Percentiles rank a stretch among this genome's conserved stretches.
These are phyloP conservation scores for Nasturtium officinale DNA, from an alignment of 345 rosid species.

Conservation along the genomic window DNA sequence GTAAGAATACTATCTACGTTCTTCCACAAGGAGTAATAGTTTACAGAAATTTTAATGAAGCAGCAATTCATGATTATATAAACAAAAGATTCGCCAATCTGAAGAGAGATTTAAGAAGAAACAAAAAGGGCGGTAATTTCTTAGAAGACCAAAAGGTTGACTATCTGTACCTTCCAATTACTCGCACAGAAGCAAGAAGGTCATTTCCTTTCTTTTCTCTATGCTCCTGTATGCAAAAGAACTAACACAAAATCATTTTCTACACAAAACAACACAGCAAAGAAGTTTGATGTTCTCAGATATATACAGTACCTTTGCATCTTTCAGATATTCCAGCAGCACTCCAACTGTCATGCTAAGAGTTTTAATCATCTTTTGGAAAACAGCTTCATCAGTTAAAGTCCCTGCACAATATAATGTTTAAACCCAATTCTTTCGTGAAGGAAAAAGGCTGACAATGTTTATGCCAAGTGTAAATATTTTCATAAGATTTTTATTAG, in stretches of 20 bases:
- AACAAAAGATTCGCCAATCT: not conserved
- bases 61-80: not conserved
- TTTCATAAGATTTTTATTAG: not conserved
- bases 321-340: slow-evolving; percentile 78
- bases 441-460: slow-evolving; percentile 2
- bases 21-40: slow-evolving; percentile 3
- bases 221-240: slow-evolving; percentile 64
- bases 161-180: slow-evolving; percentile 71
- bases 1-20: not conserved
- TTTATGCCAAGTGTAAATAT: not conserved
- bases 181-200: slow-evolving; percentile 87
- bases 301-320: slow-evolving; percentile 66
- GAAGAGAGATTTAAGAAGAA: slow-evolving; percentile 6
- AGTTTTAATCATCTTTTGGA: slow-evolving; percentile 63
- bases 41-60: not conserved
- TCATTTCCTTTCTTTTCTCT: slow-evolving; percentile 77
- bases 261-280: slow-evolving; percentile 21
- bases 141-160: slow-evolving; percentile 6
- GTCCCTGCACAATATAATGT: slow-evolving; percentile 44
- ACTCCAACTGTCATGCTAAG: slow-evolving; percentile 66
- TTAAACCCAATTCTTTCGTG: not conserved
- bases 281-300: slow-evolving; percentile 8
- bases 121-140: not conserved
- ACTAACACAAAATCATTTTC: slow-evolving; percentile 12
- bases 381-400: slow-evolving; percentile 50